These are phyloP conservation scores for Chiua virens DNA, from an alignment of 768 basidiomycete species.

Conservation along the genomic window DNA sequence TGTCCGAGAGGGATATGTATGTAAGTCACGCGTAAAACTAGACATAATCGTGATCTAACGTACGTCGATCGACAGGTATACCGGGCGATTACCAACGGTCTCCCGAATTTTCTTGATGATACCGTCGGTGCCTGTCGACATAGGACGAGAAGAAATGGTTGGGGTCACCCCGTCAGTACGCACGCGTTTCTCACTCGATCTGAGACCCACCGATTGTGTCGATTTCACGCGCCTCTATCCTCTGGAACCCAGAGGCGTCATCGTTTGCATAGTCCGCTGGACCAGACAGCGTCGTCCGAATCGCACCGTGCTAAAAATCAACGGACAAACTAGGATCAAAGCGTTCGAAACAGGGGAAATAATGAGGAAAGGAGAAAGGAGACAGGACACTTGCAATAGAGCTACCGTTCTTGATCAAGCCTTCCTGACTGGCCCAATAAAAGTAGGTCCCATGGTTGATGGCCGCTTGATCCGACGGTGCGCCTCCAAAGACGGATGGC, in stretches of 20 bases:
- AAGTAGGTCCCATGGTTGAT: constrained; percentile 92
- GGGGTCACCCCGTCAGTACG: background rate
- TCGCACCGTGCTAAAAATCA: constrained; percentile 73
- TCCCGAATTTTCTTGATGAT: constrained; percentile 81
- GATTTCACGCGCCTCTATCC: constrained; percentile 83
- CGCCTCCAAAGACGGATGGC: constrained; percentile 71
- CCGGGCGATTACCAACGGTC: constrained; percentile 71
- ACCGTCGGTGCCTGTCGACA: constrained; percentile 56
- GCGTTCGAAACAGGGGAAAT: constrained; percentile 29
- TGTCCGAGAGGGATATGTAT: constrained; percentile 25
- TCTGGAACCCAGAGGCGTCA: constrained; percentile 73
- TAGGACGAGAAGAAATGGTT: background rate
- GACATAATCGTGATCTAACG: constrained; percentile 21
- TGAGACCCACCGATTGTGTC: constrained; percentile 66
- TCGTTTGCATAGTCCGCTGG: constrained; percentile 78
- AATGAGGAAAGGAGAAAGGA: constrained; percentile 18
- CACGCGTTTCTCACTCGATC: background rate
- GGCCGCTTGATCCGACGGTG: constrained; percentile 67
- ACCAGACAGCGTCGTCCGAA: constrained; percentile 80
- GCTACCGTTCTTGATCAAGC: constrained; percentile 72
- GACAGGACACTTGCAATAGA: constrained; percentile 76
- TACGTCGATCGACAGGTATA: constrained; percentile 80
- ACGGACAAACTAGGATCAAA: constrained; percentile 75
- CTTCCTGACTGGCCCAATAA: constrained; percentile 84
- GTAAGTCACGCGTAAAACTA: background rate